Conservation (phyloP, 441 rosid genomes). For the Arabidopsis hybrid region DNA sequence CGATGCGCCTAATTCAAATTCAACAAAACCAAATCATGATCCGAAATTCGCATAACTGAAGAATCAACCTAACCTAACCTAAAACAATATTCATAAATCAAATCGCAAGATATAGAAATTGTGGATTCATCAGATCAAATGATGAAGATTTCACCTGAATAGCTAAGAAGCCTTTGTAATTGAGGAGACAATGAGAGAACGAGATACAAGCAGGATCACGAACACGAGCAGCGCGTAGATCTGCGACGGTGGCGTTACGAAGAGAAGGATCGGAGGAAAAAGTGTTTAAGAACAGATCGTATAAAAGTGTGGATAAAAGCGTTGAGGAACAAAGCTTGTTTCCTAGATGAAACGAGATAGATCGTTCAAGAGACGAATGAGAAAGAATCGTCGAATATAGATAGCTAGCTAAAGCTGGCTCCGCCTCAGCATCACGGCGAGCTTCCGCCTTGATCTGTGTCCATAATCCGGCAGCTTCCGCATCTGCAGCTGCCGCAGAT, state of each 20-base stretch:
- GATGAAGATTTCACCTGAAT: constrained; percentile 65
- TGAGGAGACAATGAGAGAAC: constrained; percentile 95
- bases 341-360: constrained; percentile 84
- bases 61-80: neutral
- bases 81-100: neutral
- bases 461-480: constrained; percentile 80
- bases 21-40: neutral
- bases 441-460: constrained; percentile 86
- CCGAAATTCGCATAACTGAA: neutral
- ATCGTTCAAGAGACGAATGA: constrained; percentile 85
- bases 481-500: constrained; percentile 37
- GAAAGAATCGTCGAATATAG: constrained; percentile 92
- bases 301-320: constrained; percentile 85
- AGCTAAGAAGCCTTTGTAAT: constrained; percentile 93
- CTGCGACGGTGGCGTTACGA: constrained; percentile 86
- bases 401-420: constrained; percentile 92
- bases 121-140: neutral
- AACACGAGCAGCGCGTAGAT: constrained; percentile 79
- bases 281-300: constrained; percentile 85
- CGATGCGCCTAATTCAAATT: constrained; percentile 72
- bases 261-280: constrained; percentile 79
- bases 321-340: constrained; percentile 98
- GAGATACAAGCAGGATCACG: constrained; percentile 97
- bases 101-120: neutral
- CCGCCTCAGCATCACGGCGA: constrained; percentile 91